These are phyloP conservation scores for Cryomyces minteri DNA, from an alignment of 495 filamentous ascomycete genomes.

Conservation along the genomic window DNA sequence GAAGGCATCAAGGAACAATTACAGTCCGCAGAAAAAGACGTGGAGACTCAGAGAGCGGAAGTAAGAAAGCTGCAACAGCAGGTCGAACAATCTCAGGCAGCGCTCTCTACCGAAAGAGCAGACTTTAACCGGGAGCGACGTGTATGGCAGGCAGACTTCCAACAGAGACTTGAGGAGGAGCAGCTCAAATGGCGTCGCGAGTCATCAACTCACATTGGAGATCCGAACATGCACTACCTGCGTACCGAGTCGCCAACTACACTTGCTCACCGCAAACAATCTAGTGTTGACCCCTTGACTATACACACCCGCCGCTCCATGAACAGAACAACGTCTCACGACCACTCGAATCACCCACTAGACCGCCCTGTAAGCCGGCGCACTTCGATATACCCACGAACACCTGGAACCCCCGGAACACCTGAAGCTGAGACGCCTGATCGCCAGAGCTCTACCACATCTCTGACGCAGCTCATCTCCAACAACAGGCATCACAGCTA, in stretches of 20 bases:
- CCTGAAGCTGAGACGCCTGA: constrained; percentile 15
- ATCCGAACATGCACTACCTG: constrained; percentile 1
- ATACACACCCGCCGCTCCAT: constrained; percentile 7
- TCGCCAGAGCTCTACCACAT: constrained; percentile 17
- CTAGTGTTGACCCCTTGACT: constrained; percentile 6
- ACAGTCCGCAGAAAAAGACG: constrained; percentile 36
- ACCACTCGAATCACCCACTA: constrained; percentile 9
- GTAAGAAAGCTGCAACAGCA: constrained; percentile 42
- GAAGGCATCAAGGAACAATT: constrained; percentile 49
- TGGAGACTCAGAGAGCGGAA: constrained; percentile 41
- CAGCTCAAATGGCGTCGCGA: constrained; percentile 56
- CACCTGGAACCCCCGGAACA: constrained; percentile 21
- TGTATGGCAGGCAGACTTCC: constrained; percentile 38
- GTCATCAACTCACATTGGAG: background rate
- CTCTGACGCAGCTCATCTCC: constrained; percentile 11
- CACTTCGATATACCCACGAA: constrained; percentile 30
- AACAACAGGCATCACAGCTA: background rate
- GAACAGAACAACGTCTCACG: constrained; percentile 9
- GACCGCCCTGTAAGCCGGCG: constrained; percentile 24
- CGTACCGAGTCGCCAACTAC: constrained; percentile 11
- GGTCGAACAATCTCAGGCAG: constrained; percentile 44
- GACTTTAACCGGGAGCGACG: constrained; percentile 56
- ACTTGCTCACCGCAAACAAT: constrained; percentile 7
- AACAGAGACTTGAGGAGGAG: constrained; percentile 51
- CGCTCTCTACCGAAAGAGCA: constrained; percentile 36